A percentile compares a stretch with the other conserved stretches of the same genome.
phyloP scores from a whole-genome alignment of 371 early-diverging fungal species.

The Rhizomucor miehei region DNA sequence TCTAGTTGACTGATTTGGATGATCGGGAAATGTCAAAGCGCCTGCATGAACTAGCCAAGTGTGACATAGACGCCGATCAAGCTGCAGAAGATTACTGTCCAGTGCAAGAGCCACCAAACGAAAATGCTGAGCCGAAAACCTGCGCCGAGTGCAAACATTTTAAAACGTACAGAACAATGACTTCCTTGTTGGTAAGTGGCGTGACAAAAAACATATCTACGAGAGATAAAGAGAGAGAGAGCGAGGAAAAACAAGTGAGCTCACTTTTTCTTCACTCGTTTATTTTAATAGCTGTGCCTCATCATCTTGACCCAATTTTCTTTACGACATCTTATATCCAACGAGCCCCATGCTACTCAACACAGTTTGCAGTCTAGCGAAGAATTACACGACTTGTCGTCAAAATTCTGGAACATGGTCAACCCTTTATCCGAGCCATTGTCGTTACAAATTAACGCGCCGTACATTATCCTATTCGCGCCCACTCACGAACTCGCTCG shows the following conservation, averaged over 20 bases:
- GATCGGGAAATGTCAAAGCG: constrained; percentile 27
- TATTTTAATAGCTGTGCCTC: constrained; percentile 19
- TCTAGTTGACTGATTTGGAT: constrained; percentile 26
- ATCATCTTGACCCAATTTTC: constrained; percentile 13
- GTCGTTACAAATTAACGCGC: constrained; percentile 18
- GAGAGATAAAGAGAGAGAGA: background rate
- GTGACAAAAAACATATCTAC: background rate
- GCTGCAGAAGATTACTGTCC: constrained; percentile 20
- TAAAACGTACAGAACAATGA: constrained; percentile 27
- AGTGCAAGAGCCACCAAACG: constrained; percentile 18
- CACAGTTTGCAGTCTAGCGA: background rate
- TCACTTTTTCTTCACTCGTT: constrained; percentile 4
- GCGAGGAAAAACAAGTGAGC: too few species aligned
- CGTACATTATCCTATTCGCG: constrained; percentile 13
- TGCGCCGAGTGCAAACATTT: constrained; percentile 29
- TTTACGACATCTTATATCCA: constrained; percentile 3
- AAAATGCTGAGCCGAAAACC: constrained; percentile 11
- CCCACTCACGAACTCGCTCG: constrained; percentile 2
- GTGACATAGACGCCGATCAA: constrained; percentile 16
- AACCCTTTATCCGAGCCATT: constrained; percentile 23
- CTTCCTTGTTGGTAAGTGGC: constrained; percentile 25
- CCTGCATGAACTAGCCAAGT: constrained; percentile 20
- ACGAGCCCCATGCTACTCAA: background rate
- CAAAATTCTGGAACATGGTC: constrained; percentile 26
- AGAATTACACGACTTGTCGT: constrained; percentile 15